Base-by-base conservation (phyloP, 805 yeast genomes). In the Yamadazyma nakazawae region DNA sequence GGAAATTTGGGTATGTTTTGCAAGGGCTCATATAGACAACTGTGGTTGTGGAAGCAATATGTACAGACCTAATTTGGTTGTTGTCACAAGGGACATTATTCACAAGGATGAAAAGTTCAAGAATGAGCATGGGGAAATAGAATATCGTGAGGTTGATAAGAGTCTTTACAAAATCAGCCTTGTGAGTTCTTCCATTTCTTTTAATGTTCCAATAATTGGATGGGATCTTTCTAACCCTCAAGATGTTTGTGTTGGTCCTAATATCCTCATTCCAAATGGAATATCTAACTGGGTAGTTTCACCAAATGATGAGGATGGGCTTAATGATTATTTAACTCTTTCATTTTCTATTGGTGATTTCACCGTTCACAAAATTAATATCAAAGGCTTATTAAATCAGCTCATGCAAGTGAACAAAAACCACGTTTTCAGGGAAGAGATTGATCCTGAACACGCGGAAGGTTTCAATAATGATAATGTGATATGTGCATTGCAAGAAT, bases 41-140 rank as follows among this genome's bases (percentile, higher is more conserved):
- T 71, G 76, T 55, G 75, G 75, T 2, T 71, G 76, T 53, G 74
- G 74, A 5, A 46, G 49, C 5, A 58, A 57, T n/a, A 61, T 69
- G 57, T 70, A 70, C 53, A 52, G 76, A 34, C 75, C 75, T 11
- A 72, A 71, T 49, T 44, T 72, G 43, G 68, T 68, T 11, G 59
- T 68, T 4, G 40, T 61, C 5, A 57, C 54, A 12, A 59, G 50
- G 43, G 50, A 43, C 34, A 24, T 10, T 10, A 26, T 47, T 4
- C 24, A 19, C 4, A 24, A 39, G 9, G 31, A 38, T 8, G 34
- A 31, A 12, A 40, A 34, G 10, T 18, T 32, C 18, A 34, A 36
- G 16, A 42, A 41, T 35, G 41, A 44, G 12, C 17, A 45, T 31
- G 49, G 45, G 14, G 42, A 36, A 18, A 26, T 30, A 2, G 47